Percentiles rank a stretch among this genome's conserved stretches.
Evolutionary conservation across 202 grass and related monocot genomes (phyloP).

Genomic region (Bolboschoenoplectus hybrid): DNA sequence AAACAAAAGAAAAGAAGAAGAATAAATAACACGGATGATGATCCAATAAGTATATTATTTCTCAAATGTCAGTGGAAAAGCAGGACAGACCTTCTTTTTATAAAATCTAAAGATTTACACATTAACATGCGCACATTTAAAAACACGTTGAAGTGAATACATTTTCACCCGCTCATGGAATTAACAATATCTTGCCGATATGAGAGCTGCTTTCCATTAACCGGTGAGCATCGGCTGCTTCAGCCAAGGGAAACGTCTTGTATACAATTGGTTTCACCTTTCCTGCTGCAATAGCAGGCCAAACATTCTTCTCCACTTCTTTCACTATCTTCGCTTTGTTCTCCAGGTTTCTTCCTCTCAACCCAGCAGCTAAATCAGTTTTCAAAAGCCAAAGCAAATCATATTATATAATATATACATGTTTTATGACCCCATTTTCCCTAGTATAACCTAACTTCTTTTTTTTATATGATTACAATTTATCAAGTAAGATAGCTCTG

Average conservation of each 20-base stretch:
- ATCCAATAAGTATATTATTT: not conserved
- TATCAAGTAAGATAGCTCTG: not conserved
- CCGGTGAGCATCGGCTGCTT: conserved; percentile 80
- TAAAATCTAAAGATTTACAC: not conserved
- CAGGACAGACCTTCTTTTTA: not conserved
- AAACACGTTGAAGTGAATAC: not conserved
- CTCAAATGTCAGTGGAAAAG: not conserved
- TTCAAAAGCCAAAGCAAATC: not conserved
- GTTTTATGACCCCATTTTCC: no score
- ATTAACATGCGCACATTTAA: not conserved
- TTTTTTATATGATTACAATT: not conserved
- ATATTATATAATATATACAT: not conserved
- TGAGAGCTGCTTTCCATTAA: conserved; percentile 78
- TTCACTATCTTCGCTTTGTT: conserved; percentile 80
- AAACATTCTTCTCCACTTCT: conserved; percentile 89
- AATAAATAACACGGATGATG: not conserved
- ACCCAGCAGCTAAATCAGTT: conserved; percentile 61
- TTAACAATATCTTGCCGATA: conserved; percentile 84
- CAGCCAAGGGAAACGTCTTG: conserved; percentile 66
- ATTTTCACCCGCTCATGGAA: conserved; percentile 51
- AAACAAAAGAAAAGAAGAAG: not conserved
- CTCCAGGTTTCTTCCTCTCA: conserved; percentile 54
- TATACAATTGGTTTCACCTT: conserved; percentile 82
- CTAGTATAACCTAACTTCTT: no score
- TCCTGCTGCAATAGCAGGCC: conserved; percentile 62